These are phyloP conservation scores for Imleria badia DNA, from an alignment of 768 basidiomycete genomes.

Conservation along the genomic window DNA sequence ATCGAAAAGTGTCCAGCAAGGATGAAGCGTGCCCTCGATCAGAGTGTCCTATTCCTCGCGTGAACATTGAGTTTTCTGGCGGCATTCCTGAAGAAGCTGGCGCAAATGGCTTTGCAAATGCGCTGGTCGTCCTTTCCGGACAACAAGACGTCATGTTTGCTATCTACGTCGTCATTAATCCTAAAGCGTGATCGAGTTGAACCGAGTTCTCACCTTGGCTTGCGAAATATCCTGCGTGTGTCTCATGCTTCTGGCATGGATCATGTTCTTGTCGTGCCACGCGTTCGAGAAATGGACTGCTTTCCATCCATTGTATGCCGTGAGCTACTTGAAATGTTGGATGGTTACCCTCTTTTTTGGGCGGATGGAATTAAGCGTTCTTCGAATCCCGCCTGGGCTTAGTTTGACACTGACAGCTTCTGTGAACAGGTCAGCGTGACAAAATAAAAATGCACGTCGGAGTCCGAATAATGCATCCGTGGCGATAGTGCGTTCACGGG, in stretches of 20 bases:
- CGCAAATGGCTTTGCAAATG: constrained; percentile 93
- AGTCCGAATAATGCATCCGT: constrained; percentile 98
- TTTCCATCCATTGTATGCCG: constrained; percentile 99
- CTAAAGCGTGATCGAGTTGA: not conserved
- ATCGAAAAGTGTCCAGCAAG: constrained; percentile 95
- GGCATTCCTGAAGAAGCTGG: constrained; percentile 96
- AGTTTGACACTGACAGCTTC: constrained; percentile 96
- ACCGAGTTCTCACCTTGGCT: constrained; percentile 73
- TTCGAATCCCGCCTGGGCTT: constrained; percentile 98
- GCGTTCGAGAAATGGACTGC: constrained; percentile 94
- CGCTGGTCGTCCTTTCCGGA: constrained; percentile 91
- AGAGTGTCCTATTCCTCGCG: constrained; percentile 98
- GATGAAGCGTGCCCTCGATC: constrained; percentile 96
- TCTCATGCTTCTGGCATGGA: constrained; percentile 96
- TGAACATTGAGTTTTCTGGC: constrained; percentile 98
- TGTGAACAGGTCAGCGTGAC: constrained; percentile 36
- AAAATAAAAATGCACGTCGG: not conserved
- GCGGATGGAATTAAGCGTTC: constrained; percentile 99
- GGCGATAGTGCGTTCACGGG: constrained; percentile 97
- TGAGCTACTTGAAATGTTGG: constrained; percentile 81
- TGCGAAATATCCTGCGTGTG: constrained; percentile 96
- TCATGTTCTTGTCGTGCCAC: constrained; percentile 99
- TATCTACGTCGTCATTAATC: constrained; percentile 51
- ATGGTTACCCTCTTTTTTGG: constrained; percentile 98
- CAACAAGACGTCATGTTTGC: constrained; percentile 94